Evolutionary conservation across 371 early-diverging fungal genomes (phyloP).

Genomic region (Fennellomyces sp.): DNA sequence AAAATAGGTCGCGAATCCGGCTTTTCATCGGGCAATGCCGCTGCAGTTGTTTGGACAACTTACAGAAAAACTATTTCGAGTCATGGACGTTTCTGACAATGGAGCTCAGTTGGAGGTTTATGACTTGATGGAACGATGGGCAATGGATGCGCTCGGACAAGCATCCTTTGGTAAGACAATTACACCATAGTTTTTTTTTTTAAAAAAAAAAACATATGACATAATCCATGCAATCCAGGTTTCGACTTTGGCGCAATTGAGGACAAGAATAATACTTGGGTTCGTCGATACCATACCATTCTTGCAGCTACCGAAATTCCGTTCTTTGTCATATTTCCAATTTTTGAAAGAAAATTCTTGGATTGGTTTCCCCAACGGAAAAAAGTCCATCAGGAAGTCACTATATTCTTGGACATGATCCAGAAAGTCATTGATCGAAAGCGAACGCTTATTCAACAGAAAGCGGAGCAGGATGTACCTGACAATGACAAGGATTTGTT

Average conservation of each 20-base stretch:
- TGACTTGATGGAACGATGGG: slow-evolving; percentile 21
- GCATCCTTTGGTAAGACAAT: slow-evolving; percentile 31
- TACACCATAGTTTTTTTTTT: not conserved
- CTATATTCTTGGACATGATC: slow-evolving; percentile 32
- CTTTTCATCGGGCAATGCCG: slow-evolving; percentile 42
- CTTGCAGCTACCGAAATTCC: slow-evolving; percentile 21
- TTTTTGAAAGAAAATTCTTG: slow-evolving; percentile 12
- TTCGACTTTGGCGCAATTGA: slow-evolving; percentile 24
- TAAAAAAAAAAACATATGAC: too few species aligned
- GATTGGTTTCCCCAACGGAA: slow-evolving; percentile 29
- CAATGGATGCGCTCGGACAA: slow-evolving; percentile 38
- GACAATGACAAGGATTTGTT: slow-evolving; percentile 46
- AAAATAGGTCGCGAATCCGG: slow-evolving; percentile 33
- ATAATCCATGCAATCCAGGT: slow-evolving; percentile 5
- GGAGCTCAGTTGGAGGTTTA: slow-evolving; percentile 10
- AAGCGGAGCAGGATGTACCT: slow-evolving; percentile 2
- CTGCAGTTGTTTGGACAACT: slow-evolving; percentile 27
- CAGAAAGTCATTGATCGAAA: slow-evolving; percentile 42
- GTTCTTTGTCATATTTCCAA: slow-evolving; percentile 23
- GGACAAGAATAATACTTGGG: slow-evolving; percentile 8
- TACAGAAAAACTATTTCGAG: slow-evolving; percentile 16
- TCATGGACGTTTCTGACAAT: slow-evolving; percentile 9
- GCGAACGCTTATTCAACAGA: slow-evolving; percentile 2
- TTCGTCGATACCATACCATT: slow-evolving; percentile 7
- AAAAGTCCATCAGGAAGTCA: slow-evolving; percentile 28